These are phyloP conservation scores for Yamadazyma akitaensis DNA, from an alignment of 805 yeast genomes.

Conservation along the genomic window DNA sequence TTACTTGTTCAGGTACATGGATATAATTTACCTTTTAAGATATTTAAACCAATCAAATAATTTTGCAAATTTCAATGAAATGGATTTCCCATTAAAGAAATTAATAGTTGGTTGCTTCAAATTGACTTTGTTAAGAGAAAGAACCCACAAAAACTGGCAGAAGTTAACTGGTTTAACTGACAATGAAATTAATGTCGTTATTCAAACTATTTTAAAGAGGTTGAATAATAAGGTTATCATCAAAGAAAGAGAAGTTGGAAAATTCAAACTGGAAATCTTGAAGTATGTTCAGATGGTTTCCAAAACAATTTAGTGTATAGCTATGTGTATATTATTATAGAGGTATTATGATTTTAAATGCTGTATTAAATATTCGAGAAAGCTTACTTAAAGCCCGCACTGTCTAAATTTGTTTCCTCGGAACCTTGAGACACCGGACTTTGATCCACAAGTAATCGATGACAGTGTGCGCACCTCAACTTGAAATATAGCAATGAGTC, in stretches of 20 bases:
- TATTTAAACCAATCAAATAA: slow-evolving; percentile 45
- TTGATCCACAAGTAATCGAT: neutral
- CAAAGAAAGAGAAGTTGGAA: slow-evolving; percentile 33
- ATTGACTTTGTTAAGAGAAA: slow-evolving; percentile 33
- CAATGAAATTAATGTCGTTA: slow-evolving; percentile 33
- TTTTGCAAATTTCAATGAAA: slow-evolving; percentile 40
- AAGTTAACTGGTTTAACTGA: slow-evolving; percentile 34
- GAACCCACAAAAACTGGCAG: slow-evolving; percentile 30
- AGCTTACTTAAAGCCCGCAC: no score
- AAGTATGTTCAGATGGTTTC: slow-evolving; percentile 42
- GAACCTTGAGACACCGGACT: no score
- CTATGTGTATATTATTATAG: slow-evolving; percentile 5
- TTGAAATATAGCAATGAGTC: neutral
- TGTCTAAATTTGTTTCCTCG: no score
- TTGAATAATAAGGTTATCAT: slow-evolving; percentile 41
- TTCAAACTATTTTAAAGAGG: slow-evolving; percentile 32
- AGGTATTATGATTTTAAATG: neutral
- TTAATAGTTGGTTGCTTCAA: slow-evolving; percentile 42
- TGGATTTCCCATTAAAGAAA: slow-evolving; percentile 41
- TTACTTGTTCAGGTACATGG: slow-evolving; percentile 45
- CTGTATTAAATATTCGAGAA: no score
- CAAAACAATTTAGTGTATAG: slow-evolving; percentile 11
- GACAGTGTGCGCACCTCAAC: neutral
- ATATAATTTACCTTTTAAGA: slow-evolving; percentile 41
- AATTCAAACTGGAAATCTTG: slow-evolving; percentile 37